Evolutionary conservation across 179 eudicot genomes (phyloP), one percentile per base, ranked within the genome.

Genomic region (Silene vulgaris): DNA sequence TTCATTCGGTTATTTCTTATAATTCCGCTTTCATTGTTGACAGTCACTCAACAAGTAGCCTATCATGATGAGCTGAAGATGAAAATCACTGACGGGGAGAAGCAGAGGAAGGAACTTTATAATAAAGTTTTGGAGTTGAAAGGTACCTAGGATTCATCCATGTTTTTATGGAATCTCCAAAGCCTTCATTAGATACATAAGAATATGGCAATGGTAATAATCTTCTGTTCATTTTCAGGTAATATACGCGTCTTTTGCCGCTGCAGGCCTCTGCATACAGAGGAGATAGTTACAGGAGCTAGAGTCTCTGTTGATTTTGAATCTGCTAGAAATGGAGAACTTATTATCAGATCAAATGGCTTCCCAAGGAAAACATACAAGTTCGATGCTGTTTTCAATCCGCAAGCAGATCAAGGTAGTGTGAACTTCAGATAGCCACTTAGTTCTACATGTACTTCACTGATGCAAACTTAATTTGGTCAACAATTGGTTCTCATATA

Each of bases 191-290:
- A 56, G 29, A 65, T 50, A 1, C 32, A 64, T 29, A 13, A 72
- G 65, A 62, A 63, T 59, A 35, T 71, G 59, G 29, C 48, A 61
- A 30, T 54, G 59, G 28, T 45, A 76, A 21, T 71, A 63, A 13
- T 17, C 6, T 71, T 19, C 40, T 61, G 64, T 83, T 75, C 59
- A 14, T 14, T 81, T 76, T 75, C 88, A 94, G 98, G 98, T 65
- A 94, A 92, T 76, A 94, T 94, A 65, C 83, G 98, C 76, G 98
- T 94, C 74, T 94, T 94, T 70, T 94, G 98, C 75, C 88, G 98
- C 43, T 93, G 97, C 78, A 89, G 98, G 85, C 98, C 98, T 78
- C 70, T 91, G 73, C 88, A 89, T 80, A 59, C 73, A 1, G 90
- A 89, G 57, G 98, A 93, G 84, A 83, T 82, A 54, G 82, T 81